Conservation (phyloP, 345 rosid species). For the Ceriops zippeliana region DNA sequence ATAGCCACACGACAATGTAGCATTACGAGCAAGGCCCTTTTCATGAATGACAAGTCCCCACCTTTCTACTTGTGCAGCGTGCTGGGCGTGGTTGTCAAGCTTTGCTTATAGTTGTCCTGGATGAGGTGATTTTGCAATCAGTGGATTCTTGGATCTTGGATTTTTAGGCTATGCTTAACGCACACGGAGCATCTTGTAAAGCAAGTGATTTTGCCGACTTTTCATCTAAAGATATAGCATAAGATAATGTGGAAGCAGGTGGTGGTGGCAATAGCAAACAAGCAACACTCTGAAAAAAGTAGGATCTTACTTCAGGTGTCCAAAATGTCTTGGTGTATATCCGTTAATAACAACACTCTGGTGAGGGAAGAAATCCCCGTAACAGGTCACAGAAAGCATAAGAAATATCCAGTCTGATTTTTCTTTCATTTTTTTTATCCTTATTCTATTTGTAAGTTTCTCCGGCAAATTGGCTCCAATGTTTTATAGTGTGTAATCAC, state of each 20-base stretch:
- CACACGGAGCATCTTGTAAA: slow-evolving; percentile 53
- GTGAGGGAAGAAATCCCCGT: slow-evolving; percentile 19
- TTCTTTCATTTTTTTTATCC: neutral
- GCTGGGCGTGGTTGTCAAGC: slow-evolving; percentile 35
- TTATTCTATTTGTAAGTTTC: slow-evolving; percentile 18
- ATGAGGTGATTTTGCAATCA: slow-evolving; percentile 26
- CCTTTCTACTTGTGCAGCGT: slow-evolving; percentile 22
- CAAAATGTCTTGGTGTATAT: slow-evolving; percentile 26
- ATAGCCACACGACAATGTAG: neutral
- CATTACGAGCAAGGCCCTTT: neutral
- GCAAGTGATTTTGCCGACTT: slow-evolving; percentile 34
- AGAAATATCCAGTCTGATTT: slow-evolving; percentile 21
- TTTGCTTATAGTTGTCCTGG: slow-evolving; percentile 29
- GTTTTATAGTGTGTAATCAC: slow-evolving; percentile 32
- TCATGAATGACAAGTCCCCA: neutral
- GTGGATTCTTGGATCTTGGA: slow-evolving; percentile 31
- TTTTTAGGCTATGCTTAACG: slow-evolving; percentile 29
- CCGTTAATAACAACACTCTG: slow-evolving; percentile 34
- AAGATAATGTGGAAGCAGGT: slow-evolving; percentile 29
- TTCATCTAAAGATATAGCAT: slow-evolving; percentile 25
- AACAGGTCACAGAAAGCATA: slow-evolving; percentile 39
- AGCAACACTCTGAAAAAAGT: slow-evolving; percentile 20
- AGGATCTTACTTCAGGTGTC: slow-evolving; percentile 18
- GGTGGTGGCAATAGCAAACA: slow-evolving; percentile 31
- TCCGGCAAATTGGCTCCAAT: slow-evolving; percentile 14